phyloP scores from a whole-genome alignment of 176 grass and related monocot genomes.

The Lolium multiflorum region DNA sequence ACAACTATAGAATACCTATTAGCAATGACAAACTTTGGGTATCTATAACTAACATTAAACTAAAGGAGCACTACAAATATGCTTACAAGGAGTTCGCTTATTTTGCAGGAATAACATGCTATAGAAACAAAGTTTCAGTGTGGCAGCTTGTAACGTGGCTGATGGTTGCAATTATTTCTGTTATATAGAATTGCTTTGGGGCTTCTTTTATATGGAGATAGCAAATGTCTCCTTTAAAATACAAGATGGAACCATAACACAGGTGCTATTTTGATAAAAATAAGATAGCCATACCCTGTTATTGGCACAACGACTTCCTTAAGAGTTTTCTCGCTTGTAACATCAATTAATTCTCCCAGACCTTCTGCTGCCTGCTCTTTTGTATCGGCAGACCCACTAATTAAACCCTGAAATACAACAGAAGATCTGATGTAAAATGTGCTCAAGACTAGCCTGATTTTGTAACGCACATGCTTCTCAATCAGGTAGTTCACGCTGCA shows the following conservation, averaged over 20 bases:
- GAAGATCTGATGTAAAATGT: slow-evolving; percentile 33
- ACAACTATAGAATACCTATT: not conserved
- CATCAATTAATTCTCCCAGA: slow-evolving; percentile 93
- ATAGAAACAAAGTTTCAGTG: not conserved
- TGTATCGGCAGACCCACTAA: slow-evolving; percentile 89
- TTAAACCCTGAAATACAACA: slow-evolving; percentile 77
- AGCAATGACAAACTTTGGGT: slow-evolving; percentile 20
- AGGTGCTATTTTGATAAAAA: slow-evolving; percentile 34
- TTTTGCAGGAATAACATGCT: slow-evolving; percentile 5
- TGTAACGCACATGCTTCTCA: slow-evolving; percentile 15
- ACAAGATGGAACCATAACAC: not conserved
- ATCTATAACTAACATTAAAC: not conserved
- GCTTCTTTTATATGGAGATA: not conserved
- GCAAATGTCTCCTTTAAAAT: not conserved
- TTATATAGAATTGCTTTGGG: not conserved
- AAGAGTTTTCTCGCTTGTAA: slow-evolving; percentile 90
- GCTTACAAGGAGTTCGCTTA: not conserved
- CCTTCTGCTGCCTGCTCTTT: slow-evolving; percentile 94
- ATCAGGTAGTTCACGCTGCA: not conserved
- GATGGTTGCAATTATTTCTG: slow-evolving; percentile 2
- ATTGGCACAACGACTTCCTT: slow-evolving; percentile 93
- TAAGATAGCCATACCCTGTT: slow-evolving; percentile 75
- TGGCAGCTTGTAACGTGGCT: not conserved
- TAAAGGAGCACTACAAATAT: not conserved
- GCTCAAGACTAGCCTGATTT: slow-evolving; percentile 30